Evolutionary conservation across 768 basidiomycete species (phyloP), one percentile per base, ranked within the genome.

Genomic region (Atractiella rhizophila): DNA sequence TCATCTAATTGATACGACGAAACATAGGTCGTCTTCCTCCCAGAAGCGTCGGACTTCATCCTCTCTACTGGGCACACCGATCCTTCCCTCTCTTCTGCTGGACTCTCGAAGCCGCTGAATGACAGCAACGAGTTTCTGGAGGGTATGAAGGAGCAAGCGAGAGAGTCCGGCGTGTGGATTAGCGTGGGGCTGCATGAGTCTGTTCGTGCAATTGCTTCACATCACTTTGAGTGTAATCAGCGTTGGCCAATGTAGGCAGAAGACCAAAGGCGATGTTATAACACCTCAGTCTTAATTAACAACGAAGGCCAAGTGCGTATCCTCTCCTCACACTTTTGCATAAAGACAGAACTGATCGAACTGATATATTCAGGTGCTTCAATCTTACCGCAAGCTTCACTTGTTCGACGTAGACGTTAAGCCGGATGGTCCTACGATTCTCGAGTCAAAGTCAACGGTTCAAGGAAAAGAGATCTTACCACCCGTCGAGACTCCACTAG

Each of bases 11-110:
- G n/a, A n/a, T n/a, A n/a, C n/a, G n/a, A n/a, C n/a, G n/a, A n/a
- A n/a, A n/a, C n/a, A n/a, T n/a, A n/a, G 12, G 19, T 39, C 18
- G 21, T 39, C 10, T 34, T 18, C 16, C 38, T 39, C 7, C 51
- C 54, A 8, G 54, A 55, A 27, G 54, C 54, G 0, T 25, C 34
- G 18, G 54, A 55, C 43, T 55, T 50, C 19, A 50, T 55, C 28
- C 44, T 1, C 24, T 40, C 0, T 40, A 48, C 8, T 39, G 12
- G 23, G 9, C 12, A 30, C 34, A 11, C 34, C 27, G 37, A 35
- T 11, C 16, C 15, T 23, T 34, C 16, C 23, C 39, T 42, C 33
- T 4, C 39, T 16, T 4, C 30, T 28, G 29, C 29, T 7, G n/a
- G 28, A 7, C 9, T 42, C 41, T 26, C 45, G 4, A 16, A 42